Evolutionary conservation across 805 yeast species (phyloP).

Genomic region (Lachancea lanzarotensis): DNA sequence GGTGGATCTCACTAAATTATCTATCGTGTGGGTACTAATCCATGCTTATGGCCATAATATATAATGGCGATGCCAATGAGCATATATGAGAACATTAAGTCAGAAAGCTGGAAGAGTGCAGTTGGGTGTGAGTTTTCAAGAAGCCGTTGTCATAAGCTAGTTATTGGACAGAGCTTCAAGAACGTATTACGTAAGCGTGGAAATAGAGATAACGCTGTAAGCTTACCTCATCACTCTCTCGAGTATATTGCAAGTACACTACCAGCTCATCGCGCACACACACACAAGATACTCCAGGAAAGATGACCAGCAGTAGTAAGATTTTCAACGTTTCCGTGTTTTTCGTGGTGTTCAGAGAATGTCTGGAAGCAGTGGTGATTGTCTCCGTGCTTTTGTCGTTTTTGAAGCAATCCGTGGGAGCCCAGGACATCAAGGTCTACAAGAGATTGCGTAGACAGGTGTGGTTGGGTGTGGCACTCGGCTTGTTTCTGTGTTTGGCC

Average conservation of each 20-base stretch:
- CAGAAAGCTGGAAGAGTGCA: too few species aligned
- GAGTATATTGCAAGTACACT: too few species aligned
- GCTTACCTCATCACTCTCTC: too few species aligned
- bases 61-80: background rate
- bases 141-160: too few species aligned
- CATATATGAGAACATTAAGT: background rate
- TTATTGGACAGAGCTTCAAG: too few species aligned
- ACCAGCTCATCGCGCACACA: too few species aligned
- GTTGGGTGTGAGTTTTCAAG: too few species aligned
- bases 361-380: slow-evolving; percentile 86
- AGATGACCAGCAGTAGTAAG: slow-evolving; percentile 25
- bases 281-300: too few species aligned
- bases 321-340: slow-evolving; percentile 54
- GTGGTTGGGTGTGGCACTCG: slow-evolving; percentile 74
- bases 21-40: background rate
- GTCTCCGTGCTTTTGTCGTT: slow-evolving; percentile 89
- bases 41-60: background rate
- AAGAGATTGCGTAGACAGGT: slow-evolving; percentile 67
- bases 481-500: slow-evolving; percentile 70
- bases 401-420: slow-evolving; percentile 76
- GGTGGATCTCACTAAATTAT: background rate
- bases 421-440: slow-evolving; percentile 47
- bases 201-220: background rate
- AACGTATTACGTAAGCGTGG: background rate
- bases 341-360: slow-evolving; percentile 89